Conservation (phyloP, 371 early-diverging fungal genomes). For the Rhizopus delemar region DNA sequence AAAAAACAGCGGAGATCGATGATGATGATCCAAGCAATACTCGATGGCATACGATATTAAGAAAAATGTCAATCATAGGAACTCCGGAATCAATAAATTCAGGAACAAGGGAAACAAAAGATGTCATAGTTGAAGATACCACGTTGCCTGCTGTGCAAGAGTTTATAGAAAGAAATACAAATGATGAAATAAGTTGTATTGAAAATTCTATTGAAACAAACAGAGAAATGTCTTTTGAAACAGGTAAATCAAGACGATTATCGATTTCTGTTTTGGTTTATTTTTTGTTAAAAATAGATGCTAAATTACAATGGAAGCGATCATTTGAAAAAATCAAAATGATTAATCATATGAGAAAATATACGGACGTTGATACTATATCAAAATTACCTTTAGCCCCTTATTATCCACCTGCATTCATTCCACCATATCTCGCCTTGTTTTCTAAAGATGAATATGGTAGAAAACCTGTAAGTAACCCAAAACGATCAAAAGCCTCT, state of each 20-base stretch:
- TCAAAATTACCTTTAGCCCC: slow-evolving; percentile 31
- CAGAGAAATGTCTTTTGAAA: not conserved
- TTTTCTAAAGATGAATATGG: slow-evolving; percentile 38
- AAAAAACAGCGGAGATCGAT: slow-evolving; percentile 7
- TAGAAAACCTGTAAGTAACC: slow-evolving; percentile 30
- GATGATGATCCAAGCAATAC: slow-evolving; percentile 9
- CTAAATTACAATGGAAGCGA: slow-evolving; percentile 31
- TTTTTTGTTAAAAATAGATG: not conserved
- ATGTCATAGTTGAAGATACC: slow-evolving; percentile 24
- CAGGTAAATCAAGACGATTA: not conserved
- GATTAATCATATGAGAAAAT: slow-evolving; percentile 14
- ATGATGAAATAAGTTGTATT: slow-evolving; percentile 37
- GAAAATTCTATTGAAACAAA: slow-evolving; percentile 46
- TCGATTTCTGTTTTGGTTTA: not conserved
- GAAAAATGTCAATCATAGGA: slow-evolving; percentile 41
- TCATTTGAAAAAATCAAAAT: slow-evolving; percentile 10
- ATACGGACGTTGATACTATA: slow-evolving; percentile 16
- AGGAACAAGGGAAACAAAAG: slow-evolving; percentile 11
- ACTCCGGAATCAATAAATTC: slow-evolving; percentile 19
- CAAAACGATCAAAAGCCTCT: not conserved
- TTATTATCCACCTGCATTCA: slow-evolving; percentile 33
- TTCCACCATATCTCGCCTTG: slow-evolving; percentile 26
- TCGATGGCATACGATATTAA: slow-evolving; percentile 35
- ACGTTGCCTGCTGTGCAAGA: slow-evolving; percentile 48
- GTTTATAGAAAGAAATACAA: slow-evolving; percentile 13